Base-by-base conservation (phyloP, 2,329 filamentous ascomycete species). In the Aspergillus sp. region DNA sequence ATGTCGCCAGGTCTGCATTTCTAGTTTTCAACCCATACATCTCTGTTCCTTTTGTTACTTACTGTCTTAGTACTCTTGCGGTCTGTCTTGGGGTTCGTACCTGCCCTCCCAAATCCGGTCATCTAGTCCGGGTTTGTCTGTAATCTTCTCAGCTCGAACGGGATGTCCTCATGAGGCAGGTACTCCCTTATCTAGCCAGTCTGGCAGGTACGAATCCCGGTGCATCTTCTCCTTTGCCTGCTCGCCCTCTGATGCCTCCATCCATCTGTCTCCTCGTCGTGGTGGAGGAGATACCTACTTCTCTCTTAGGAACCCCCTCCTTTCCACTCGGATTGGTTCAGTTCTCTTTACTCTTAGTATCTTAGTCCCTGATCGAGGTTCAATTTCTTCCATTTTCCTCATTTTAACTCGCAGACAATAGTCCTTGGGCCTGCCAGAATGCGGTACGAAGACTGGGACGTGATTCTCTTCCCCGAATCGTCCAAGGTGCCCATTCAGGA, bases 391-490 rank as follows among this genome's bases (percentile, higher is more conserved):
- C 41, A 61, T 65, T 59, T 65, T 59, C 47, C 60, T 63, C 64
- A 65, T 63, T 53, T 77, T 81, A 62, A 75, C 70, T 36, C 75
- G 68, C 49, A 76, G 74, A 55, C 72, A 50, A 75, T 55, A 62
- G 53, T 50, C 53, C 19, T 57, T 51, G 28, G 30, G 32, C 13
- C 57, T 41, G 32, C 57, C 75, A 82, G 68, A 63, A 96, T 96
- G 92, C 88, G 91, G 61, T 96, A 90, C 81, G 85, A 91, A 68
- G 87, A 91, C 70, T 96, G 91, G 92, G 92, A 96, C 70, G 85
- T 95, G 58, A 85, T 96, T 47, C 81, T 96, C 63, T 96, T 96
- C 73, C 89, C 91, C 0, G 79, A 80, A 75, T 83, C 84, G 62
- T 87, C 83, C 67, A 88, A 87, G 68, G 78, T 89, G 12, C 92